Percentiles rank a stretch among this genome's conserved stretches.
Evolutionary conservation across 2,329 filamentous ascomycete genomes (phyloP).

Genomic region (Aspergillus costaricaensis): DNA sequence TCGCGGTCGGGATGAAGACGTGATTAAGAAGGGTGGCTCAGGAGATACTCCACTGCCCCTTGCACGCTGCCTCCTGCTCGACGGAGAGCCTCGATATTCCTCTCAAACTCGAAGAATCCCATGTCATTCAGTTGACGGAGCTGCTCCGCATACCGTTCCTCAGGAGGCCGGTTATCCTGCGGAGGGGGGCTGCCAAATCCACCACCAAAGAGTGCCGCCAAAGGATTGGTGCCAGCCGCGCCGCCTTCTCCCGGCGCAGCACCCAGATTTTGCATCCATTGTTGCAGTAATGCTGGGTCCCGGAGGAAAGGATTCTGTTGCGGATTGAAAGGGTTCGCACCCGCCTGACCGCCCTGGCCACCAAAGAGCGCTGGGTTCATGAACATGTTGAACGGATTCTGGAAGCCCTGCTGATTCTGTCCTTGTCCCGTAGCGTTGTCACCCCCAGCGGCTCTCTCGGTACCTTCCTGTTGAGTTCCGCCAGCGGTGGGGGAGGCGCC

Average conservation of each 20-base stretch:
- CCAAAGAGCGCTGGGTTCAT: conserved; percentile 44
- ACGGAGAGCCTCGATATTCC: conserved; percentile 84
- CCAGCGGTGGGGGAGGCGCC: conserved; percentile 35
- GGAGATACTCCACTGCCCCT: conserved; percentile 59
- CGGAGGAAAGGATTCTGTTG: conserved; percentile 59
- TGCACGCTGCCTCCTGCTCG: conserved; percentile 92
- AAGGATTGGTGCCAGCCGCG: conserved; percentile 45
- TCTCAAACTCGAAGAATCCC: conserved; percentile 97
- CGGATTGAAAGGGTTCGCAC: conserved; percentile 50
- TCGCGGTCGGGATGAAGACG: background rate
- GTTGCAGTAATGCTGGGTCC: conserved; percentile 60
- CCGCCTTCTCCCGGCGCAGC: conserved; percentile 39
- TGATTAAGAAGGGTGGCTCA: conserved; percentile 37
- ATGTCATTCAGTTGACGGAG: conserved; percentile 94
- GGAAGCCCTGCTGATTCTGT: conserved; percentile 44
- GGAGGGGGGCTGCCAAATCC: conserved; percentile 55
- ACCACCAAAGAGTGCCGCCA: conserved; percentile 54
- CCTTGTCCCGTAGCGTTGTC: conserved; percentile 33
- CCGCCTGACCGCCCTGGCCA: conserved; percentile 37
- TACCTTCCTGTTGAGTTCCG: conserved; percentile 31
- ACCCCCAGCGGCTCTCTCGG: conserved; percentile 31
- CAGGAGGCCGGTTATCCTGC: conserved; percentile 81
- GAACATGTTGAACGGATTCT: conserved; percentile 70
- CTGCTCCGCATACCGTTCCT: conserved; percentile 90
- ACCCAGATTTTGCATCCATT: conserved; percentile 57